phyloP scores from a whole-genome alignment of 1,284 basidiomycete species.

The Mycosarcoma mackinlayi region DNA sequence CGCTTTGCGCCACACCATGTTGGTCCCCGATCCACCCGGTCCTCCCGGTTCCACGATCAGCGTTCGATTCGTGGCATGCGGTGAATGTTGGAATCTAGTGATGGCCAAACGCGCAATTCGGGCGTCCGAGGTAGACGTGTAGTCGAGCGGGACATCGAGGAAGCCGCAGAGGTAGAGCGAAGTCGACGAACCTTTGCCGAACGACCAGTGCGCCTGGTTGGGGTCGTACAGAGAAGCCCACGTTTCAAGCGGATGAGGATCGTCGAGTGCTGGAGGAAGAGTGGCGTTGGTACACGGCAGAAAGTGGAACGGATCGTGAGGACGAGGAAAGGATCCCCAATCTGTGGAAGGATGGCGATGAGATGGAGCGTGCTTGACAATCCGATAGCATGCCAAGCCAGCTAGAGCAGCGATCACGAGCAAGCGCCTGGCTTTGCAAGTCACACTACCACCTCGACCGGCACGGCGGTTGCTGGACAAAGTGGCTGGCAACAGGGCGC shows the following conservation, averaged over 20 bases:
- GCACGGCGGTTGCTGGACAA: no score
- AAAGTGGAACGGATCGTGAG: constrained; percentile 30
- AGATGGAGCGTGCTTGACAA: neutral
- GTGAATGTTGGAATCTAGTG: constrained; percentile 23
- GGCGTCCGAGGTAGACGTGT: constrained; percentile 35
- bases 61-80: constrained; percentile 14
- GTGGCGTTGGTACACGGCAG: constrained; percentile 37
- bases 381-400: no score
- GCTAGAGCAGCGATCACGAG: no score
- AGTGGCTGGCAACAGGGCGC: no score
- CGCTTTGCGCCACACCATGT: constrained; percentile 22
- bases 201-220: constrained; percentile 22
- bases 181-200: neutral
- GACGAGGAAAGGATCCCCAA: constrained; percentile 24
- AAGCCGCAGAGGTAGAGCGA: constrained; percentile 47
- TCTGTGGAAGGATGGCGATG: neutral
- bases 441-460: no score
- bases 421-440: no score
- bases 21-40: constrained; percentile 42
- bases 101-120: constrained; percentile 28
- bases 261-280: constrained; percentile 16
- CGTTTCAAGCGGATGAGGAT: constrained; percentile 1
- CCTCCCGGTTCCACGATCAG: constrained; percentile 48
- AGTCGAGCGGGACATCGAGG: constrained; percentile 51
- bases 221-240: constrained; percentile 23